Percentiles rank a stretch among this genome's conserved stretches.
These are phyloP conservation scores for Epichloe bromicola DNA, from an alignment of 2,329 filamentous ascomycete species.

Conservation along the genomic window DNA sequence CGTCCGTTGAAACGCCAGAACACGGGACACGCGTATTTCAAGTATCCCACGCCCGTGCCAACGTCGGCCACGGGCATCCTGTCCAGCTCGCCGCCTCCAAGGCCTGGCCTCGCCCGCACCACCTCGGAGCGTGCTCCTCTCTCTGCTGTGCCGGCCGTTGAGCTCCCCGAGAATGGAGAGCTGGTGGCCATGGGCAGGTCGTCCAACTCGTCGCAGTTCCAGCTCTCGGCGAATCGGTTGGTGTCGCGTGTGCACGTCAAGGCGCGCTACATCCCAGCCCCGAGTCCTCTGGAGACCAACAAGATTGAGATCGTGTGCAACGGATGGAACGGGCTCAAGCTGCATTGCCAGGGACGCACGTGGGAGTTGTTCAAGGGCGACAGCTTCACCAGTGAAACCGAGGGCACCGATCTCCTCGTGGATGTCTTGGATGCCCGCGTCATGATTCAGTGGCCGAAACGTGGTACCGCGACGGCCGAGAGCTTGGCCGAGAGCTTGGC, in stretches of 20 bases:
- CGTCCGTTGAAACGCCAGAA: conserved; percentile 57
- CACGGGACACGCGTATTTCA: conserved; percentile 35
- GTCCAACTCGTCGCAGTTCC: conserved; percentile 89
- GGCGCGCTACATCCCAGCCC: conserved; percentile 65
- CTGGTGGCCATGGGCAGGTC: conserved; percentile 79
- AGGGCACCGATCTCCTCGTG: conserved; percentile 81
- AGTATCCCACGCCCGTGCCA: conserved; percentile 86
- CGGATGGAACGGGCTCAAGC: conserved; percentile 89
- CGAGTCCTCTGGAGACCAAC: conserved; percentile 54
- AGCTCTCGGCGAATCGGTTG: conserved; percentile 80
- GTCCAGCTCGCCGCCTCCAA: conserved; percentile 63
- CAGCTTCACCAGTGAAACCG: conserved; percentile 79
- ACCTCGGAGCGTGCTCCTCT: conserved; percentile 73
- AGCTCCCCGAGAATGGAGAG: conserved; percentile 71
- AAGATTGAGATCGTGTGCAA: conserved; percentile 81
- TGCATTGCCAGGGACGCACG: conserved; percentile 80
- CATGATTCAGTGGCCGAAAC: conserved; percentile 73
- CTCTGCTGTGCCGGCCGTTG: conserved; percentile 67
- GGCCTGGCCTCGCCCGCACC: conserved; percentile 40
- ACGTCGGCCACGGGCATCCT: conserved; percentile 89
- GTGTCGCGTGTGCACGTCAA: conserved; percentile 91
- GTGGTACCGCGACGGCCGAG: conserved; percentile 26
- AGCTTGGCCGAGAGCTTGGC: conserved; percentile 30
- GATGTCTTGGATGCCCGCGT: conserved; percentile 90
- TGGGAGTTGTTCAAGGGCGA: conserved; percentile 82